Base-by-base conservation (phyloP, 2,329 filamentous ascomycete genomes). In the Pseudogymnoascus sp. region DNA sequence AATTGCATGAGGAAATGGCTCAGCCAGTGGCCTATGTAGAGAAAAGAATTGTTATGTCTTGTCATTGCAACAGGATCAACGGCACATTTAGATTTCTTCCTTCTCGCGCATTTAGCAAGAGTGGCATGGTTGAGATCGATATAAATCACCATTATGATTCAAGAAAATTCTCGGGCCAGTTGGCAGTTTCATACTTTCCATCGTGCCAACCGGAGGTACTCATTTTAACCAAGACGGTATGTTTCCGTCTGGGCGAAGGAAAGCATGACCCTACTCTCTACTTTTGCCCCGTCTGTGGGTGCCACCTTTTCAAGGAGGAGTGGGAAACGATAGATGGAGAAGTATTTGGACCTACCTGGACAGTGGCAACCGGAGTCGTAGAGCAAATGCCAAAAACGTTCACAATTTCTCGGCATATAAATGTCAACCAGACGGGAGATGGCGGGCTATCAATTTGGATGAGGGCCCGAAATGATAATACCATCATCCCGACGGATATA, bases 401-500 rank as follows among this genome's bases (percentile, higher is more conserved):
- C 8, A 5, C 1, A 15, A 50, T 50, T 31, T 5, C 4, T 11
- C 44, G n/a, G 7, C 59, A 60, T 29, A 11, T 35, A 29, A 44
- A 44, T 60, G 71, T 82, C 0, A 74, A 69, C 0, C 80, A 83
- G 61, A 84, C 81, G 0, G 29, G 73, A 1, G 81, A 84, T 66
- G 81, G 81, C 2, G 81, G 82, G 0, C 74, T 79, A 1, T 75
- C 75, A 2, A 67, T 74, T 1, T 84, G 79, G 79, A 66, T 82
- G 4, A 71, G 71, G 24, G 65, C 71, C 5, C 60, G 69, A 0
- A 76, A 77, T 40, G 60, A 64, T 0, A 69, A 73, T 44, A 73
- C 71, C 3, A 73, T 67, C 41, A 57, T 40, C 15, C 61, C 62
- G 39, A 17, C 36, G 4, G 64, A 64, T 59, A 65, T 65, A 11